Evolutionary conservation across 768 basidiomycete species (phyloP).

Genomic region (Phaffia tasmanica): DNA sequence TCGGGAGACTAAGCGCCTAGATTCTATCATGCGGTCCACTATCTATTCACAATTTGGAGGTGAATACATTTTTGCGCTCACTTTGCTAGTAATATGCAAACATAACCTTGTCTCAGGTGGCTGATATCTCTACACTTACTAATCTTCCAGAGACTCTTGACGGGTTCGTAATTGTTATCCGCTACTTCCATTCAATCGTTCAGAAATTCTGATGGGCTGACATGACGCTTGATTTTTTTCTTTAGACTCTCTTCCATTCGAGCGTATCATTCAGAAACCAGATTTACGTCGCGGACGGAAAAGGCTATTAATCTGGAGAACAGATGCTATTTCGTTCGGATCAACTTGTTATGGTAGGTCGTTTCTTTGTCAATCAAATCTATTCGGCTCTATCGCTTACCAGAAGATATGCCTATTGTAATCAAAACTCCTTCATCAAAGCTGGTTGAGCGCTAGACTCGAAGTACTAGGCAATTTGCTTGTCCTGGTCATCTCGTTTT

Average conservation of each 20-base stretch:
- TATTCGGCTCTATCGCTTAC: not conserved
- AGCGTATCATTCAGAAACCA: slow-evolving; percentile 65
- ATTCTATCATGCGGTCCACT: slow-evolving; percentile 13
- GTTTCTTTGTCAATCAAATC: too few relatives aligned
- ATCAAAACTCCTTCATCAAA: slow-evolving; percentile 43
- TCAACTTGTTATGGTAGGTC: too few relatives aligned
- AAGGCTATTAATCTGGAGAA: too few relatives aligned
- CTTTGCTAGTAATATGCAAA: not conserved
- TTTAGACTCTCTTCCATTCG: slow-evolving; percentile 51
- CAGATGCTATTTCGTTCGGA: too few relatives aligned
- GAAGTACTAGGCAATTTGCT: slow-evolving; percentile 67
- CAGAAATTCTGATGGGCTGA: not conserved
- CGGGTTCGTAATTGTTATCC: slow-evolving; percentile 40
- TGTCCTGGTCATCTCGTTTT: slow-evolving; percentile 58
- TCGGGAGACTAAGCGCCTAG: slow-evolving; percentile 60
- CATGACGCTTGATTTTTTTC: not conserved
- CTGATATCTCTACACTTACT: slow-evolving; percentile 70
- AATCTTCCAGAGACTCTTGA: slow-evolving; percentile 64
- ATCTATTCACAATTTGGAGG: too few relatives aligned
- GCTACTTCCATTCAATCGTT: slow-evolving; percentile 42
- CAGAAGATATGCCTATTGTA: slow-evolving; percentile 48
- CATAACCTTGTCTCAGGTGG: slow-evolving; percentile 35
- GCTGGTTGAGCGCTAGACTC: slow-evolving; percentile 67
- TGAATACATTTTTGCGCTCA: not conserved
- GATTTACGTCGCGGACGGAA: slow-evolving; percentile 47